Base-by-base conservation (phyloP, 129 eudicot genomes). In the Oenanthe sinensis region DNA sequence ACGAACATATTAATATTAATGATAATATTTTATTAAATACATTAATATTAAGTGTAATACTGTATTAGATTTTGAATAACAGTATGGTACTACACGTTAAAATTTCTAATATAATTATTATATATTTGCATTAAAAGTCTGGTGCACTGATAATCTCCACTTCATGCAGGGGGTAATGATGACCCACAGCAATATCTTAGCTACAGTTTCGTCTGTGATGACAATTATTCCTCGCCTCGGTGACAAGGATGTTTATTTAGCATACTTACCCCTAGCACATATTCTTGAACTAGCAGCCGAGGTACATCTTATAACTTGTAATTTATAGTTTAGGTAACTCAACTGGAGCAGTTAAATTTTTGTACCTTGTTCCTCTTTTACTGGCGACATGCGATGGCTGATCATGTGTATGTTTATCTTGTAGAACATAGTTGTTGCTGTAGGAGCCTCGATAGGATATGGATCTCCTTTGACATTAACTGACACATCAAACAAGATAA, bases 281-380 rank as follows among this genome's bases (percentile, higher is more conserved):
- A 87, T 95, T 84, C 98, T 95, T 81, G 98, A 95, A 87, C 85
- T 95, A 76, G 97, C 94, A 33, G 98, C 97, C 40, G 97, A 95
- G 98, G 98, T 95, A 83, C 22, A 67, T 78, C n/a, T 43, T 72
- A 22, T 39, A 36, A 54, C 67, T 49, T 79, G 76, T 5, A 54
- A 44, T 33, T 48, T 65, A 13, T 16, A 19, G 78, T 55, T 70
- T 48, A 30, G 69, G 42, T 77, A 63, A 62, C 42, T 39, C 42
- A 39, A 39, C 79, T 55, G 58, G 46, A 1, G 17, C 73, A 72
- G 44, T 68, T 50, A 43, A 14, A 4, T 44, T 8, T 72, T 72
- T 79, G 44, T 74, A 47, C n/a, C 76, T 46, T 52, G 13, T 52
- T 14, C 20, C 70, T 76, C 70, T 52, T 43, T 19, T 49, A 36